Base-by-base conservation (phyloP, 1,139 yeast genomes). In the Hyphopichia pseudoburtonii region DNA sequence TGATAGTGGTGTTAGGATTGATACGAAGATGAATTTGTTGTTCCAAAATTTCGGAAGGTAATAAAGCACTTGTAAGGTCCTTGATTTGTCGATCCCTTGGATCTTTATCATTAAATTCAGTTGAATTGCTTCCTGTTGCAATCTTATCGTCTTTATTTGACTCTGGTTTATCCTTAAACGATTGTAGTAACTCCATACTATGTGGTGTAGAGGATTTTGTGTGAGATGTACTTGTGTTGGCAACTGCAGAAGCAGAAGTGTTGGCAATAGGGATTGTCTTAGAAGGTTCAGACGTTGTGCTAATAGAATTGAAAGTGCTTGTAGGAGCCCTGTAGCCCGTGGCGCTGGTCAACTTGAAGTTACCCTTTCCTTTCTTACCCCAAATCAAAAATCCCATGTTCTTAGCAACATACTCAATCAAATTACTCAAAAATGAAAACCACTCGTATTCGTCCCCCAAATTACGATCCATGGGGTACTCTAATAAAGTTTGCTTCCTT, bases 381-480 rank as follows among this genome's bases (percentile, higher is more conserved):
- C 86, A 83, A 9, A 84, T 73, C 30, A 83, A 65, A 41, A 79
- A 72, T 5, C 86, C 85, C 67, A 83, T 80, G 55, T 86, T 85
- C 50, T 82, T 86, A 32, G 82, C 73, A 17, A 87, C 82, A 52
- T 86, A 89, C 34, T 85, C 95, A 44, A 86, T 75, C 32, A 92
- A 59, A 46, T 86, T 94, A 48, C 80, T 82, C 44, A 61, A 51
- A 40, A 60, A 61, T 37, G 57, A 48, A 39, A 61, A 57, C 66
- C 66, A 61, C 35, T 59, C 64, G 32, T 56, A 61, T 33, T 61
- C 64, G 39, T 57, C 62, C 43, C 62, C 51, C 30, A 61, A 45
- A 81, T 72, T 37, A 33, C 72, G 68, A 26, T 73, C 78, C 22
- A 67, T 66, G 3, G 69, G 60, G 27, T 74, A 66, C n/a, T 70